Conservation (phyloP, 495 filamentous ascomycete species). For the Daldinia caldariorum region DNA sequence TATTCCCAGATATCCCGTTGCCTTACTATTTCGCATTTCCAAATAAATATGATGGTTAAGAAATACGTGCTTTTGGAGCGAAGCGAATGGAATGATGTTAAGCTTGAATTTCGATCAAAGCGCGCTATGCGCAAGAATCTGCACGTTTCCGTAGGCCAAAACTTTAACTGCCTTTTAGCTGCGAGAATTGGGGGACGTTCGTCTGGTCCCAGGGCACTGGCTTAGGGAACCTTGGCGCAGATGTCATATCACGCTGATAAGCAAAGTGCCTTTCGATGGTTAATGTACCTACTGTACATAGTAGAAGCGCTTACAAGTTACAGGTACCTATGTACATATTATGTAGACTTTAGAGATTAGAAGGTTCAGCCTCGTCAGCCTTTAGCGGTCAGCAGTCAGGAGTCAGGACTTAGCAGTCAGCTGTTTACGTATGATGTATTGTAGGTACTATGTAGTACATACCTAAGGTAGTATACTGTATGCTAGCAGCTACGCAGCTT, state of each 20-base stretch:
- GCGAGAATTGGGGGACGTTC: background rate
- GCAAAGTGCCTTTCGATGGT: background rate
- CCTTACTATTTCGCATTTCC: background rate
- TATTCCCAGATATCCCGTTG: background rate
- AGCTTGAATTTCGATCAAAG: background rate
- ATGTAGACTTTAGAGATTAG: no score
- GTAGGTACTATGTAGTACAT: no score
- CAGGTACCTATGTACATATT: no score
- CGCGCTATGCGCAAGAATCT: background rate
- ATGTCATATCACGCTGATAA: slow-evolving; percentile 20
- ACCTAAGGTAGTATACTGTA: no score
- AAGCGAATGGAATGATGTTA: background rate
- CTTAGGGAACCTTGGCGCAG: slow-evolving; percentile 15
- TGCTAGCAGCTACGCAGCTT: no score
- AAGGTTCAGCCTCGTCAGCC: slow-evolving; percentile 37
- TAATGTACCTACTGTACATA: no score
- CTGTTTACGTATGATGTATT: no score
- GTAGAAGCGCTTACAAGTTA: no score
- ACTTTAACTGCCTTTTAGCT: background rate
- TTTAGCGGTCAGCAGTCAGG: slow-evolving; percentile 29
- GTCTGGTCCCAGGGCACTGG: slow-evolving; percentile 7
- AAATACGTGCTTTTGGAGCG: background rate
- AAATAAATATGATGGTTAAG: background rate
- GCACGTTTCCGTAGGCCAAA: background rate
- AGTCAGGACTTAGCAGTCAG: no score